Evolutionary conservation across 495 filamentous ascomycete species (phyloP).

Genomic region (Tricharina praecox): DNA sequence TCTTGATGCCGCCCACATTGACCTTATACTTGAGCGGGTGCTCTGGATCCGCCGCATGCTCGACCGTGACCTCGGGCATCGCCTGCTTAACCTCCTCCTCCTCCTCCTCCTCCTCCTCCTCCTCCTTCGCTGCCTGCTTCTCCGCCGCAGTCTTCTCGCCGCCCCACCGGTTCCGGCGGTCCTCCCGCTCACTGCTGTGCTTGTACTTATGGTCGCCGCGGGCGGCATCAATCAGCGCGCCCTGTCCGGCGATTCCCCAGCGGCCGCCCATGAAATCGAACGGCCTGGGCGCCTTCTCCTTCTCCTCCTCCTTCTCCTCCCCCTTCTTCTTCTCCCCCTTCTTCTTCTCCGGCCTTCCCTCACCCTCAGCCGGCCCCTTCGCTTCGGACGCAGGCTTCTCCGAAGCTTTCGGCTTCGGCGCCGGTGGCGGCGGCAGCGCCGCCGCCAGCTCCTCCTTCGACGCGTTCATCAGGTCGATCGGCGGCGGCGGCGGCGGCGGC

Average conservation of each 20-base stretch:
- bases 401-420: not conserved
- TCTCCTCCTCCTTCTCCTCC: not conserved
- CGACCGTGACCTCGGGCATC: not conserved
- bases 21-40: slow-evolving; percentile 19
- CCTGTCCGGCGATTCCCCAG: slow-evolving; percentile 3
- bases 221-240: not conserved
- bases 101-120: not conserved
- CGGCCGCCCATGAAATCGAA: slow-evolving; percentile 2
- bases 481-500: slow-evolving; percentile 1
- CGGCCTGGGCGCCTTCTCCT: not conserved
- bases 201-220: slow-evolving; percentile 3
- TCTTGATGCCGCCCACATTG: slow-evolving; percentile 24
- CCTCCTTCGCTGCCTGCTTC: not conserved
- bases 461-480: slow-evolving; percentile 6
- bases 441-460: slow-evolving; percentile 8
- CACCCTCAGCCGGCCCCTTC: not conserved
- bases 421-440: slow-evolving; percentile 11
- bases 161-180: too few relatives aligned
- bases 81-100: not conserved
- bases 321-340: not conserved
- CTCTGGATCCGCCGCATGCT: not conserved
- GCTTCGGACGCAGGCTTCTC: slow-evolving; percentile 8
- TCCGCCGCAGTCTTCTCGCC: not conserved
- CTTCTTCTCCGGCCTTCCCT: not conserved
- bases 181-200: not conserved